A percentile compares a stretch with the other conserved stretches of the same genome.
Conservation (phyloP, 2,329 filamentous ascomycete genomes). For the Alternaria viburni region DNA sequence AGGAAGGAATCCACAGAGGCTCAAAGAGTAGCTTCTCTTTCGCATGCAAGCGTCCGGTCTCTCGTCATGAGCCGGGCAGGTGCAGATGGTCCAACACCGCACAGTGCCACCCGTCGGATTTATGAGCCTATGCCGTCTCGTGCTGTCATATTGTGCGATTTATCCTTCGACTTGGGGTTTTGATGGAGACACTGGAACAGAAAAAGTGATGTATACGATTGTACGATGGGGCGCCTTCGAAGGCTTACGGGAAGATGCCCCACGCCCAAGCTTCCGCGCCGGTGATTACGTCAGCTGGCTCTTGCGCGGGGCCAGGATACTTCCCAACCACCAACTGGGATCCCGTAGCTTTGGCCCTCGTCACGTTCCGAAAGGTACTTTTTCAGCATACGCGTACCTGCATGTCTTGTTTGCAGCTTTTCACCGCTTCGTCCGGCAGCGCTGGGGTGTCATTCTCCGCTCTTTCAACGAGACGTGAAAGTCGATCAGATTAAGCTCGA, state of each 20-base stretch:
- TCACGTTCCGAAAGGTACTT: neutral
- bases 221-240: neutral
- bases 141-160: neutral
- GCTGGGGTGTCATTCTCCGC: neutral
- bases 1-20: neutral
- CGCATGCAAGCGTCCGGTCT: neutral
- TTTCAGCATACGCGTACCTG: constrained; percentile 1
- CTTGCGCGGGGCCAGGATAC: neutral
- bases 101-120: neutral
- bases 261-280: neutral
- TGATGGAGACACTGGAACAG: neutral
- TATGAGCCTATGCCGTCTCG: neutral
- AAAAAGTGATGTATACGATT: neutral
- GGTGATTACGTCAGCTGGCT: neutral
- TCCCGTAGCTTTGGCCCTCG: neutral
- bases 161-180: neutral
- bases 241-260: neutral
- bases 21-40: neutral
- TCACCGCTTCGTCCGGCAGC: neutral
- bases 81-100: neutral
- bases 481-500: constrained; percentile 6
- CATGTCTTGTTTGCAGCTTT: neutral
- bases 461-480: constrained; percentile 10
- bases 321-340: neutral
- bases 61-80: constrained; percentile 1